Evolutionary conservation across 495 filamentous ascomycete species (phyloP), one percentile per base, ranked within the genome.

Genomic region (Aspergillus indologenus): DNA sequence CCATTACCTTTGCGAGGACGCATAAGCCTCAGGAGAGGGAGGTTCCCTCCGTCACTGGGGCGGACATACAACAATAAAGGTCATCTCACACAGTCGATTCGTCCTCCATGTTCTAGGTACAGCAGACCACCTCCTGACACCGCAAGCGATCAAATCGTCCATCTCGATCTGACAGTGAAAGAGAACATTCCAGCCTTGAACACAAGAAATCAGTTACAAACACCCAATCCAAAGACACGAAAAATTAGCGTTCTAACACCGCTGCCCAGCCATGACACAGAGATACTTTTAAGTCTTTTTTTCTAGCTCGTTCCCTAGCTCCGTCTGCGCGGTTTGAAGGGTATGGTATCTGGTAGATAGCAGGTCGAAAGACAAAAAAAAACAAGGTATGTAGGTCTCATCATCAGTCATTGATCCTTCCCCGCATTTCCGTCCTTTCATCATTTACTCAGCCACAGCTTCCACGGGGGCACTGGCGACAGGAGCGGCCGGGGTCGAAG

Each of bases 371-470:
- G 34, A 40, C 34, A 40, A 40, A 40, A 29, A n/a, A n/a, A 40
- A 40, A 40, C 34, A 40, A 40, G 34, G 34, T 40, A 40, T 40
- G 34, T 40, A 40, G 15, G 9, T 24, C 47, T 24, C 47, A 26
- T 22, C 17, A 23, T n/a, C 47, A 24, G 15, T 50, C 23, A 24
- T 50, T 50, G 21, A 50, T 50, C 47, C 21, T 26, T 22, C 22
- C 20, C 11, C 9, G 47, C 26, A 49, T 24, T 50, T 22, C 47
- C 26, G 21, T 50, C 22, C 15, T 22, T 50, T 8, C 26, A 18
- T 26, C 47, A 22, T 24, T 50, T 50, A 50, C 22, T 50, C 47
- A 26, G 47, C 21, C 22, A 50, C 47, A n/a, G 47, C 47, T 22
- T 50, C 22, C 47, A 50, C 47, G 11, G 47, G 47, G 5, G 22